These are phyloP conservation scores for Salix udensis DNA, from an alignment of 345 rosid species.

Conservation along the genomic window DNA sequence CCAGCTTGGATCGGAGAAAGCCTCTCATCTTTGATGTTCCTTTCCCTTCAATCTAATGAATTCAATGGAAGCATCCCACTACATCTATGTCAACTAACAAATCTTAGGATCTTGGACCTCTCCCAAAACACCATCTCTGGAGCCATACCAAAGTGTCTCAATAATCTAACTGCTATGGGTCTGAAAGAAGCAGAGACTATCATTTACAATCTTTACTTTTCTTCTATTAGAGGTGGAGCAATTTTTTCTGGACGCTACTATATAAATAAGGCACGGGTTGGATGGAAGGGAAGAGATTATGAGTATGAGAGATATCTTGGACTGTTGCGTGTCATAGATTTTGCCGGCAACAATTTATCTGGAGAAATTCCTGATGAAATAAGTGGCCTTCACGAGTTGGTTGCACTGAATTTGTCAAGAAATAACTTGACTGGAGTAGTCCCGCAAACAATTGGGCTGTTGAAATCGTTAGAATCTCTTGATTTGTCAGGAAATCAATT, in stretches of 20 bases:
- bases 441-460: slow-evolving; percentile 3
- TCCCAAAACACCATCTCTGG: slow-evolving; percentile 16
- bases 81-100: slow-evolving; percentile 7
- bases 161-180: slow-evolving; percentile 12
- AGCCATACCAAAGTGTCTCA: slow-evolving; percentile 11
- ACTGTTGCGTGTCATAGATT: slow-evolving; percentile 9
- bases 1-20: slow-evolving; percentile 24
- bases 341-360: slow-evolving; percentile 12
- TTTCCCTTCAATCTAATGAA: slow-evolving; percentile 17
- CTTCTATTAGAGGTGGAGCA: neutral
- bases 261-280: neutral
- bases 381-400: neutral
- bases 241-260: neutral
- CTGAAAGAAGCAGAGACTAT: neutral
- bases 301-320: neutral
- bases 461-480: slow-evolving; percentile 10
- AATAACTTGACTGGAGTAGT: slow-evolving; percentile 13
- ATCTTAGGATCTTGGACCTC: slow-evolving; percentile 12
- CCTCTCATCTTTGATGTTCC: slow-evolving; percentile 6
- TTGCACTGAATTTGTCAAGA: slow-evolving; percentile 15
- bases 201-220: neutral
- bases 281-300: slow-evolving; percentile 13
- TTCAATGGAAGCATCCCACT: slow-evolving; percentile 14
- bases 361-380: slow-evolving; percentile 17
- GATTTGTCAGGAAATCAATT: slow-evolving; percentile 15